These are phyloP conservation scores for Metschnikowia picachoensis DNA, from an alignment of 805 yeast genomes.

Conservation along the genomic window DNA sequence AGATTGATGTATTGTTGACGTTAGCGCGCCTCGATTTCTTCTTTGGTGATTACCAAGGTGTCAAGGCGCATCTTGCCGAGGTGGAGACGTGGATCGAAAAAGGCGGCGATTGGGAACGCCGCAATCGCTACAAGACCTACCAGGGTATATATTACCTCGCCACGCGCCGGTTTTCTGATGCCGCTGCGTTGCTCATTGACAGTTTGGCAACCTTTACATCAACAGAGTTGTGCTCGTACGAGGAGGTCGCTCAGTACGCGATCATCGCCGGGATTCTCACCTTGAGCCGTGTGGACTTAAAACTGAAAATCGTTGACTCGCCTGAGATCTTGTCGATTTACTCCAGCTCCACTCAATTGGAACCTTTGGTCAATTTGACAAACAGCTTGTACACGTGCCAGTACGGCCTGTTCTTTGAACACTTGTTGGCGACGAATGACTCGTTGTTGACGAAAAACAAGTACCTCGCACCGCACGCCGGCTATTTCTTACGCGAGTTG, in stretches of 20 bases:
- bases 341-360: conserved; percentile 65
- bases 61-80: conserved; percentile 68
- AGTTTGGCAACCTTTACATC: conserved; percentile 94
- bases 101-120: conserved; percentile 99
- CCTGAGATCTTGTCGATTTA: conserved; percentile 86
- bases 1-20: conserved; percentile 81
- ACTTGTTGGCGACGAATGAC: conserved; percentile 73
- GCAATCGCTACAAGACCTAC: conserved; percentile 91
- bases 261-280: conserved; percentile 83
- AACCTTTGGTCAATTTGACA: conserved; percentile 78
- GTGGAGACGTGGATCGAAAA: conserved; percentile 77
- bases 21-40: conserved; percentile 87
- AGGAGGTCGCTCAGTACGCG: conserved; percentile 84
- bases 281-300: conserved; percentile 78
- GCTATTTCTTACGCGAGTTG: conserved; percentile 85
- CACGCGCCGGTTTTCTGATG: conserved; percentile 80
- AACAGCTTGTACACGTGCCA: conserved; percentile 87
- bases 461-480: conserved; percentile 73
- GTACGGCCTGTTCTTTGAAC: conserved; percentile 73
- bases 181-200: conserved; percentile 81
- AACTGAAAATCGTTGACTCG: conserved; percentile 81
- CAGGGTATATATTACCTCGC: conserved; percentile 80
- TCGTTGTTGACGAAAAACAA: conserved; percentile 57
- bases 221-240: conserved; percentile 83
- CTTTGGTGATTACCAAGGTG: conserved; percentile 69